Conservation (phyloP, 2,329 filamentous ascomycete genomes). For the Beauveria caledonica region DNA sequence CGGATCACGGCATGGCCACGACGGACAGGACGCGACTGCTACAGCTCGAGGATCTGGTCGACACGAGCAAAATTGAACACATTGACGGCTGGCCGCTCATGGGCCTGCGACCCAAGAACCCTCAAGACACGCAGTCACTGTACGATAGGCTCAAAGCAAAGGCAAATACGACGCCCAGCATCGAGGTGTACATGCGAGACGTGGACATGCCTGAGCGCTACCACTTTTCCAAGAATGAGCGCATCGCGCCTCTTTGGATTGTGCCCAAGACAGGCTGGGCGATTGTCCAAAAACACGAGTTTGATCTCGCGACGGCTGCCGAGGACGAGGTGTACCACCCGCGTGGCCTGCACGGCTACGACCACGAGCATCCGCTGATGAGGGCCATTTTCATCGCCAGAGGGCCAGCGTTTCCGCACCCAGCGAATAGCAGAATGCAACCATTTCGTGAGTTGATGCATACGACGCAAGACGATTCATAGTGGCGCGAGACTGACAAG, state of each 20-base stretch:
- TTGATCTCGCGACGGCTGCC: conserved; percentile 60
- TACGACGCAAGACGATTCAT: neutral
- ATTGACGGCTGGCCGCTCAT: conserved; percentile 92
- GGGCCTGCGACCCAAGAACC: conserved; percentile 72
- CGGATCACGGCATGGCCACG: conserved; percentile 96
- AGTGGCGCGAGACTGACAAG: neutral
- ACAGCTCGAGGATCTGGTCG: conserved; percentile 83
- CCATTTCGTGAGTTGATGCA: conserved; percentile 66
- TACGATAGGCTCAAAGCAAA: conserved; percentile 54
- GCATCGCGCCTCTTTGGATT: conserved; percentile 93
- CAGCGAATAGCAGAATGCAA: conserved; percentile 69
- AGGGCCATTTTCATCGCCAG: conserved; percentile 88
- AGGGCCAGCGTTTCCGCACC: conserved; percentile 85
- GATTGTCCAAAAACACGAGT: conserved; percentile 72
- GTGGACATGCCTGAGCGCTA: conserved; percentile 86
- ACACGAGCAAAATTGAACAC: conserved; percentile 68
- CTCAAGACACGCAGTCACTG: conserved; percentile 55
- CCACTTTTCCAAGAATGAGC: conserved; percentile 79
- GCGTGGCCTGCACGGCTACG: conserved; percentile 84
- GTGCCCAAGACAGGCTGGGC: conserved; percentile 90
- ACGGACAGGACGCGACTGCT: conserved; percentile 73
- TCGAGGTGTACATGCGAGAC: conserved; percentile 82
- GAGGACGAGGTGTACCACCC: conserved; percentile 65
- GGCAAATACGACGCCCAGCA: conserved; percentile 53
- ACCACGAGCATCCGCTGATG: conserved; percentile 92